Base-by-base conservation (phyloP, 768 basidiomycete genomes). In the Mycena latifolia region DNA sequence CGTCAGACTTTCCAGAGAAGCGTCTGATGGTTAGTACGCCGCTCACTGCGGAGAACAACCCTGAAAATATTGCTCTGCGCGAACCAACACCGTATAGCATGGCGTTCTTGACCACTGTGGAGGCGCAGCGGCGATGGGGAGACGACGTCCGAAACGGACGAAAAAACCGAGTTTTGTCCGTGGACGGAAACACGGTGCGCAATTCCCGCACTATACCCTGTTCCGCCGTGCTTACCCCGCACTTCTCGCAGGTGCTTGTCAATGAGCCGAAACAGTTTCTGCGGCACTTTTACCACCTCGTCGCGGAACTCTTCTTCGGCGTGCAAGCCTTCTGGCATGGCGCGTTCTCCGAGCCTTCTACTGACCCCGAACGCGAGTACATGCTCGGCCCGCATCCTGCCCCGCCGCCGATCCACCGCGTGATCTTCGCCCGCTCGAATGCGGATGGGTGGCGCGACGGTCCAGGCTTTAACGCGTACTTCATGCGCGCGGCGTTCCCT, bases 261-360 rank as follows among this genome's bases (percentile, higher is more conserved):
- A 92, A 92, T 73, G 92, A 93, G 65, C 91, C 92, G 0, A 61
- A 75, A 2, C 92, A 93, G 72, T 92, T 95, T 83, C 83, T 95
- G n/a, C 80, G 83, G 50, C 94, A 95, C 75, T 95, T 94, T 76
- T 95, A 95, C 77, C 94, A 95, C 77, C 90, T 93, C 64, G 91
- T 91, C 33, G 94, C 91, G 0, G 94, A 96, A 74, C 86, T 93
- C 51, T 79, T 93, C 61, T 80, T 95, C 33, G 94, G 93, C 33
- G 78, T 86, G 4, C 93, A 92, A 85, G 86, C 92, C 2, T 86
- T 93, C 71, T 93, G 90, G 90, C 80, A 82, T 48, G 89, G 89
- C 37, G 83, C 89, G 8, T 85, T 76, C 65, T 69, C 73, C 25
- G 55, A 39, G 24, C 65, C 68, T 20, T 64, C 71, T n/a, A 24